A percentile compares a stretch with the other conserved stretches of the same genome.
Conservation (phyloP, 169 alveolate genomes). For the Eimeria zaria region DNA sequence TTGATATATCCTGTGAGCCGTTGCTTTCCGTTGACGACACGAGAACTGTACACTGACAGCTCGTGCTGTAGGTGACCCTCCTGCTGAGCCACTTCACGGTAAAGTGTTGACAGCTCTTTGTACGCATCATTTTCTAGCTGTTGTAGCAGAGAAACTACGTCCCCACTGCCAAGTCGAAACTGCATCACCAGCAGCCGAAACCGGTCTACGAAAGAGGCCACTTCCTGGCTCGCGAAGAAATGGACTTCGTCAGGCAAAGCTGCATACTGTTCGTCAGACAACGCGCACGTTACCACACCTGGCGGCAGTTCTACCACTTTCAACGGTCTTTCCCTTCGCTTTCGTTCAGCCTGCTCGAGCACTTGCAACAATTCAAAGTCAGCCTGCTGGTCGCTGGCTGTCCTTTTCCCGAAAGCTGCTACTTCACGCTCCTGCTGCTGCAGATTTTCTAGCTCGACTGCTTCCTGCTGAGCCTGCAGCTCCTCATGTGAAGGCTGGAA, state of each 20-base stretch:
- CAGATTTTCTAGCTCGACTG: conserved; percentile 13
- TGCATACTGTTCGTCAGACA: conserved; percentile 75
- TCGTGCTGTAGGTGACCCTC: conserved; percentile 72
- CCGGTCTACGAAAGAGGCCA: conserved; percentile 55
- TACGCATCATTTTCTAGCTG: conserved; percentile 58
- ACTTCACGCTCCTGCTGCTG: conserved; percentile 36
- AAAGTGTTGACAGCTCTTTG: conserved; percentile 52
- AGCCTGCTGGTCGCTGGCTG: conserved; percentile 64
- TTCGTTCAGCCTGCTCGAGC: conserved; percentile 20
- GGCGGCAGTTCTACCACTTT: conserved; percentile 61
- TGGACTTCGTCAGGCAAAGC: conserved; percentile 52
- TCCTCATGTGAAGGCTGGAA: conserved; percentile 32
- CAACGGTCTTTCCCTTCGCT: conserved; percentile 39
- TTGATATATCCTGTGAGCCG: conserved; percentile 68
- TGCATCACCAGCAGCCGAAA: conserved; percentile 62
- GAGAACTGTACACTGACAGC: conserved; percentile 65
- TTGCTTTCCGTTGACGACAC: conserved; percentile 30
- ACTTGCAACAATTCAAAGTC: conserved; percentile 13
- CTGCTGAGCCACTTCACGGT: conserved; percentile 79
- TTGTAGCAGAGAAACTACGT: conserved; percentile 61
- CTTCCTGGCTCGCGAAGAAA: conserved; percentile 57
- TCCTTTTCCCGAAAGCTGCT: conserved; percentile 39
- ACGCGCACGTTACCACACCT: conserved; percentile 68
- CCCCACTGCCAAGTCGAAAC: conserved; percentile 63
- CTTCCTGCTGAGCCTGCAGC: background rate